Evolutionary conservation across 2,329 filamentous ascomycete genomes (phyloP), one percentile per base, ranked within the genome.

Genomic region (Exophiala sp.): DNA sequence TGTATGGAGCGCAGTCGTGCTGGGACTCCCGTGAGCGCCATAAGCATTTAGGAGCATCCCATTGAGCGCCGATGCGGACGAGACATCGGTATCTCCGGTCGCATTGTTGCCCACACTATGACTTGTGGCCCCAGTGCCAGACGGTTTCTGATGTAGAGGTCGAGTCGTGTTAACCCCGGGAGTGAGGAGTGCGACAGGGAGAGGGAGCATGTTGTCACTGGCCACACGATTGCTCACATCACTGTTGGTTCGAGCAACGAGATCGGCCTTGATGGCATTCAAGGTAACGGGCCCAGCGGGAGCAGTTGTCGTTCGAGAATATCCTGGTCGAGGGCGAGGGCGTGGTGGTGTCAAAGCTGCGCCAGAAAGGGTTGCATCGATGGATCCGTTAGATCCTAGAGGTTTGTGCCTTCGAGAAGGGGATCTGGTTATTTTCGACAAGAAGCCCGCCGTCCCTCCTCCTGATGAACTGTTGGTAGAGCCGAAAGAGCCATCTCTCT

Each of bases 1-100:
- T 59, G 81, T 75, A 65, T 80, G 82, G 48, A 83, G 34, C 13
- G 52, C 30, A 5, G 43, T 46, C 30, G 46, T 44, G 29, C 43
- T 59, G 19, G 46, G 14, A 9, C 18, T 34, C 10, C 27, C 44
- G 9, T 39, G 24, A 11, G 35, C 24, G 8, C 21, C 42, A 18
- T 42, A 45, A 18, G 34, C 40, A 22, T 22, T 51, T 4, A 35
- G 22, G 19, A 56, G 43, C 48, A 57, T 46, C 2, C 54, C 54
- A 54, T 54, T 52, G 45, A 50, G 41, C 6, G 48, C 50, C 27
- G 49, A 38, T 2, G 48, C 44, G 22, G 44, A 51, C 7, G 54
- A 23, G 13, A 54, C 50, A 22, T 56, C 54, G 41, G 39, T 27
- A 13, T 53, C 50, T 24, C 39, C 39, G 6, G 44, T 14, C 10